Evolutionary conservation across 805 yeast species (phyloP), one percentile per base, ranked within the genome.

Genomic region (Wickerhamiella australiensis): DNA sequence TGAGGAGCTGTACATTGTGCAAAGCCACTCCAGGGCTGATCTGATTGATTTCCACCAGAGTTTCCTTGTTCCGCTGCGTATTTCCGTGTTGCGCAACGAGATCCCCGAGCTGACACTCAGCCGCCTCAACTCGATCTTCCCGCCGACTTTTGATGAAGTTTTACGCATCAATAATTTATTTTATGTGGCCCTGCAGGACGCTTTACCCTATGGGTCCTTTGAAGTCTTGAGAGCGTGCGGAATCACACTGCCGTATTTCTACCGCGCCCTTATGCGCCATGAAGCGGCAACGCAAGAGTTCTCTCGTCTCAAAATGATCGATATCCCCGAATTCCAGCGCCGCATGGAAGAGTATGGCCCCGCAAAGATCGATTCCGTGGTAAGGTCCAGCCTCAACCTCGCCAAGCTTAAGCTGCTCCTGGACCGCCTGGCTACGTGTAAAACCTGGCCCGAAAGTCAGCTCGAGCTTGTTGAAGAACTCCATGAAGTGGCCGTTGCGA

Each of bases 101-200:
- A 63, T 79, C 5, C 68, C 73, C 3, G 71, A 71, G 9, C 61
- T 77, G 38, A 79, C 85, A 1, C 78, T 83, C 2, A 64, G 80
- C 1, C 77, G 78, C 56, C 70, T 88, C 29, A 88, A 90, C 63
- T 72, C 78, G 45, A 72, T 86, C 0, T 87, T 90, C 60, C 96
- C 97, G 2, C 96, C 96, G 0, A 90, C 97, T 0, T 82, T 90
- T 17, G 96, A 90, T 65, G 97, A 90, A 66, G 80, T 90, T 15
- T 84, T 94, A 9, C 73, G 96, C 59, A 80, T 90, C 36, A 88
- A 88, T 61, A 85, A 95, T 60, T 79, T 90, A 3, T 77, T 85
- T 52, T 74, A 83, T 53, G 94, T 83, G 56, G 77, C 92, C 20
- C 65, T 90, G 50, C 76, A 77, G 51, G 64, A 74, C 13, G 90